Conservation (phyloP, 805 yeast genomes). For the Lipomyces orientalis region DNA sequence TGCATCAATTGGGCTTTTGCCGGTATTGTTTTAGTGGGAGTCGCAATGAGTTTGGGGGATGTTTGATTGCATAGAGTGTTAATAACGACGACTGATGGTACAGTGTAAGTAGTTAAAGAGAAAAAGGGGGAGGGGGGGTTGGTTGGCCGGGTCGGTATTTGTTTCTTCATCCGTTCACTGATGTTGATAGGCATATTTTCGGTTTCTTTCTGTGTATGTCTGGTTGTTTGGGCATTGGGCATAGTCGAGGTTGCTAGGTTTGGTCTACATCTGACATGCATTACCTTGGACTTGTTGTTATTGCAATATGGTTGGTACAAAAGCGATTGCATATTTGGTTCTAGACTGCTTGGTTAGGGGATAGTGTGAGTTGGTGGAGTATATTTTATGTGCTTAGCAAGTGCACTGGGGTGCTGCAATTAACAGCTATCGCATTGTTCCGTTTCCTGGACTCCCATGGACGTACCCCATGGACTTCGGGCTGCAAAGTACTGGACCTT, state of each 20-base stretch:
- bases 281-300: too few relatives aligned
- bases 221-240: background rate
- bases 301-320: too few relatives aligned
- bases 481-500: too few relatives aligned
- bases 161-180: background rate
- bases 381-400: too few relatives aligned
- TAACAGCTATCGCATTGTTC: too few relatives aligned
- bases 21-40: constrained; percentile 28
- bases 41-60: constrained; percentile 33
- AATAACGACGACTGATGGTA: background rate
- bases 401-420: too few relatives aligned
- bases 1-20: constrained; percentile 36
- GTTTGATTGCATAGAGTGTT: constrained; percentile 1
- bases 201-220: background rate
- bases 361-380: too few relatives aligned
- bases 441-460: too few relatives aligned
- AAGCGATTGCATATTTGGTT: too few relatives aligned
- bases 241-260: background rate
- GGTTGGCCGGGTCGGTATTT: background rate
- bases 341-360: too few relatives aligned
- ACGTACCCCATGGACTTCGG: too few relatives aligned
- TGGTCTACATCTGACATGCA: too few relatives aligned
- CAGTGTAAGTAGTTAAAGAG: background rate
- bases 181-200: background rate
- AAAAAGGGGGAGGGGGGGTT: background rate